Evolutionary conservation across 1,284 basidiomycete genomes (phyloP).

Genomic region (Apiotrichum veenhuisii): DNA sequence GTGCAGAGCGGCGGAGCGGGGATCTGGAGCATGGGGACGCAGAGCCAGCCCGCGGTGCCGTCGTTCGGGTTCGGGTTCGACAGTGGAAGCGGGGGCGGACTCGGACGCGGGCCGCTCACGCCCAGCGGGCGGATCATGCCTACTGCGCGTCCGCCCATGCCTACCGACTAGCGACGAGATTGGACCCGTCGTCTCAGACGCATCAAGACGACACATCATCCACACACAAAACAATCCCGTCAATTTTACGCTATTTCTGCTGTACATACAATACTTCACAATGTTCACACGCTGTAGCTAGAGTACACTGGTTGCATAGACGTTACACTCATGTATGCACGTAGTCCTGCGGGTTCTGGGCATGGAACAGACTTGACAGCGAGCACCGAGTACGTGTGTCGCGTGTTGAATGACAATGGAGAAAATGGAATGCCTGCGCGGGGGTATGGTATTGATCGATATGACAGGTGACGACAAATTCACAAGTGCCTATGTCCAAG

Average conservation of each 20-base stretch:
- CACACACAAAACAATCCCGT: background rate
- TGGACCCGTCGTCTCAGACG: too few relatives aligned
- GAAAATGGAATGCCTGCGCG: too few relatives aligned
- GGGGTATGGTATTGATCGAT: too few relatives aligned
- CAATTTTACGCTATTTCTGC: background rate
- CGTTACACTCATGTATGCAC: conserved; percentile 5
- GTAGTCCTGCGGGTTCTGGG: background rate
- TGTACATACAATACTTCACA: too few relatives aligned
- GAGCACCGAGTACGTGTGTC: background rate
- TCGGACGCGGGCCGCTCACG: conserved; percentile 11
- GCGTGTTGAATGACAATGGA: background rate
- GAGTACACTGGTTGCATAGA: conserved; percentile 4
- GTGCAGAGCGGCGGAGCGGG: conserved; percentile 4
- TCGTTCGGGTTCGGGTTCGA: background rate
- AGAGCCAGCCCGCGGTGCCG: background rate
- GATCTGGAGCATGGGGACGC: conserved; percentile 16
- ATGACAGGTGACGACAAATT: too few relatives aligned
- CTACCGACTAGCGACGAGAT: background rate
- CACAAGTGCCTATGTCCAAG: too few relatives aligned
- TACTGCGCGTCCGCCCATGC: conserved; percentile 38
- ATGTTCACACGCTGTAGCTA: background rate
- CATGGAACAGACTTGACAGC: too few relatives aligned
- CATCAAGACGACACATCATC: too few relatives aligned
- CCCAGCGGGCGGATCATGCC: conserved; percentile 34
- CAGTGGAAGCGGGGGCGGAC: background rate